Evolutionary conservation across 768 basidiomycete genomes (phyloP).

Genomic region (Leccinum olivaceopallidum): DNA sequence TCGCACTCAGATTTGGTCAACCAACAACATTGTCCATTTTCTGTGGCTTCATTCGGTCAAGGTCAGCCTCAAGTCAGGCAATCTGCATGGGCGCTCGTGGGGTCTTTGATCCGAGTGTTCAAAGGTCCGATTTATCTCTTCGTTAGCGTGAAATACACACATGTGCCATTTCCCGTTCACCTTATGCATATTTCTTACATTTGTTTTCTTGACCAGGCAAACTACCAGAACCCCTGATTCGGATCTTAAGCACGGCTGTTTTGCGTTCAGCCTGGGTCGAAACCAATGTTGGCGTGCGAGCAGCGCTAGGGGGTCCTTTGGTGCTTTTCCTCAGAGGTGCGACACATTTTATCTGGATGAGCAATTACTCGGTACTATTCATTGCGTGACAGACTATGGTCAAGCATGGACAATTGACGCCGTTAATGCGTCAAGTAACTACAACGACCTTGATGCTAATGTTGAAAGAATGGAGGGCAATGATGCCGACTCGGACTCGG

Average conservation of each 20-base stretch:
- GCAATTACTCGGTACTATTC: neutral
- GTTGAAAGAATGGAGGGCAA: conserved; percentile 23
- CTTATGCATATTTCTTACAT: neutral
- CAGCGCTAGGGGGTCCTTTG: conserved; percentile 67
- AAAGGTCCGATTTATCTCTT: conserved; percentile 40
- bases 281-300: conserved; percentile 65
- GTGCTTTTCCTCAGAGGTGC: conserved; percentile 72
- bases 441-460: conserved; percentile 31
- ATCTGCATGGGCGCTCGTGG: conserved; percentile 65
- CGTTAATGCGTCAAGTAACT: conserved; percentile 14
- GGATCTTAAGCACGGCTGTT: conserved; percentile 53
- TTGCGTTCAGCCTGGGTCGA: conserved; percentile 76
- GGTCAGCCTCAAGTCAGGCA: conserved; percentile 73
- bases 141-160: neutral
- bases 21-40: conserved; percentile 28
- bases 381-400: conserved; percentile 51
- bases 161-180: neutral
- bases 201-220: conserved; percentile 17
- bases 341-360: neutral
- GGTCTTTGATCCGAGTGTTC: conserved; percentile 40
- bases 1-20: conserved; percentile 28
- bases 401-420: conserved; percentile 54
- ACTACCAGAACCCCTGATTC: conserved; percentile 36
- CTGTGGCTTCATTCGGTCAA: conserved; percentile 45
- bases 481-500: conserved; percentile 37